Percentiles rank a stretch among this genome's conserved stretches.
Evolutionary conservation across 805 yeast species (phyloP).

Genomic region (Kregervanrija pseudodelftensis): DNA sequence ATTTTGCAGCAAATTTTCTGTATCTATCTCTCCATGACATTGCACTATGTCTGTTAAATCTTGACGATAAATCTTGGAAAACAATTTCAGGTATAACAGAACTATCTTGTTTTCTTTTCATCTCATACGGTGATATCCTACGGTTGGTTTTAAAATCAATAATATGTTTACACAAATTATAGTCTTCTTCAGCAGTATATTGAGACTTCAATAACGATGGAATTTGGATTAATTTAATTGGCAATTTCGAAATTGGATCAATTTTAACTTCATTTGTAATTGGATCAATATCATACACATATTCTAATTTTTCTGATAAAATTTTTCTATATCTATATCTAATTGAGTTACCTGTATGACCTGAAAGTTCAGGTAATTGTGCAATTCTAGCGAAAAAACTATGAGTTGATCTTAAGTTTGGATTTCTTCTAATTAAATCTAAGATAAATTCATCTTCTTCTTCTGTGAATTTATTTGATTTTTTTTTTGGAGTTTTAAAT

Average conservation of each 20-base stretch:
- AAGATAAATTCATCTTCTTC: constrained; percentile 62
- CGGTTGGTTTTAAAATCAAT: constrained; percentile 15
- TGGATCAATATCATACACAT: constrained; percentile 42
- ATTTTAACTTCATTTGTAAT: constrained; percentile 33
- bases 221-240: constrained; percentile 33
- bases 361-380: constrained; percentile 36
- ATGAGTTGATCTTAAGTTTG: constrained; percentile 62
- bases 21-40: constrained; percentile 81
- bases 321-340: constrained; percentile 52
- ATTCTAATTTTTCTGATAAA: constrained; percentile 33
- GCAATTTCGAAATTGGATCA: constrained; percentile 34
- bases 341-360: constrained; percentile 72
- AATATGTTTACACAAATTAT: constrained; percentile 38
- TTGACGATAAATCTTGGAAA: constrained; percentile 32
- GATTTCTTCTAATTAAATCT: constrained; percentile 61
- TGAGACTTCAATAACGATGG: constrained; percentile 51
- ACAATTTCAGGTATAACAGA: constrained; percentile 30
- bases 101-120: constrained; percentile 18
- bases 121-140: constrained; percentile 8
- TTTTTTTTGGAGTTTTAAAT: constrained; percentile 28
- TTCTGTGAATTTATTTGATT: constrained; percentile 43
- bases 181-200: constrained; percentile 69
- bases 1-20: constrained; percentile 58
- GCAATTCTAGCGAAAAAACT: constrained; percentile 59
- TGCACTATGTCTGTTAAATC: constrained; percentile 47